Base-by-base conservation (phyloP, 225 moss, liverwort and hornwort genomes). In the Ulota crispa region DNA sequence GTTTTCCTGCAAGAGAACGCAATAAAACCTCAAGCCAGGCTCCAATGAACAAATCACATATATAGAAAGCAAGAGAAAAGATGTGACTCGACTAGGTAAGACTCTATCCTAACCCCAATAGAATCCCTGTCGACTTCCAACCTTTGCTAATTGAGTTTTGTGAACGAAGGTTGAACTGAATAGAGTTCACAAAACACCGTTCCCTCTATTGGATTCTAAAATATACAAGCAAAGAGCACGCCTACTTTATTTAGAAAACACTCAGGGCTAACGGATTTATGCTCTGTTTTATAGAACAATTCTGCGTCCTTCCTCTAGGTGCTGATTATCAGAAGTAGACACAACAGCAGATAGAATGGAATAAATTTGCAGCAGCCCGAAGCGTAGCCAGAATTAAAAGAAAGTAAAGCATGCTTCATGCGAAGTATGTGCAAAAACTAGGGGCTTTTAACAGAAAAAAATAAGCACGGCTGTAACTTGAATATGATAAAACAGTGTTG, bases 1-100 rank as follows among this genome's bases (percentile, higher is more conserved):
- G 86, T 73, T 91, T 91, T 64, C 87, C 91, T 91, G 78, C 50
- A 50, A 18, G 23, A 69, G 21, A n/a, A 53, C 21, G 20, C 55
- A 56, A 2, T 6, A 4, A 28, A 26, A 41, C 52, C 30, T 50
- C 36, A 15, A 64, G 18, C 70, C 75, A 89, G 26, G 78, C 76
- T 64, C 47, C 45, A 57, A 8, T 57, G 43, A 18, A 5, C 32
- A 53, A 37, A 3, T 5, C 41, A 16, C 13, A 23, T 18, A 70
- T 10, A 18, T 18, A 30, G 10, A 23, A 79, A 31, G 15, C 57
- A 86, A 62, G 18, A 34, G 18, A 64, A 59, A 3, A 36, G 27
- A 71, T 30, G 55, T 41, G 26, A 55, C 66, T 62, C 41, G 26
- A 43, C 43, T 31, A 26, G 27, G 23, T 41, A 8, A 37, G 18